phyloP scores from a whole-genome alignment of 2,329 filamentous ascomycete species.

The Pseudogymnoascus sp. region DNA sequence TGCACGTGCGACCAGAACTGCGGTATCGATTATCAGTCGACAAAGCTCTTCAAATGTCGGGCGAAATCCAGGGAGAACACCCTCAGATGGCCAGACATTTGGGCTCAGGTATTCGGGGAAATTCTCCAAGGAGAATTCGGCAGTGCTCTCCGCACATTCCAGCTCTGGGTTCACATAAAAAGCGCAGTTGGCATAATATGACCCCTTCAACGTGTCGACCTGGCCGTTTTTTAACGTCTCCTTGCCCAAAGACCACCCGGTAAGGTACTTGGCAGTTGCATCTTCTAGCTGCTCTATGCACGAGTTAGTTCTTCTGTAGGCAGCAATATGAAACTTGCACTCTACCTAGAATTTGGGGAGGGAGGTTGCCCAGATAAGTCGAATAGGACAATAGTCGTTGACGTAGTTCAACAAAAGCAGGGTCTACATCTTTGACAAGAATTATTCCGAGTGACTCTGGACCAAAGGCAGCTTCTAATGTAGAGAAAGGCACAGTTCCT shows the following conservation, averaged over 20 bases:
- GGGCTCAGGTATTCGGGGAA: slow-evolving; percentile 85
- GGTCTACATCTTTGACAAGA: slow-evolving; percentile 78
- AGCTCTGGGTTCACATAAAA: slow-evolving; percentile 62
- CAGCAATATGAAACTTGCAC: slow-evolving; percentile 18
- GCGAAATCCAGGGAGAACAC: slow-evolving; percentile 67
- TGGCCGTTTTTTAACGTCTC: slow-evolving; percentile 72
- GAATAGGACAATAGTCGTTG: slow-evolving; percentile 73
- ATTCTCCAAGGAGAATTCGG: slow-evolving; percentile 49
- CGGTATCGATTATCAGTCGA: slow-evolving; percentile 78
- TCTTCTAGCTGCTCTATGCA: slow-evolving; percentile 50
- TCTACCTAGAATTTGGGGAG: slow-evolving; percentile 61
- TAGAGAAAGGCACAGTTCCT: slow-evolving; percentile 62
- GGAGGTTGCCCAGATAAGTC: slow-evolving; percentile 79
- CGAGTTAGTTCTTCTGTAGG: slow-evolving; percentile 13
- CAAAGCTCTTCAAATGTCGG: slow-evolving; percentile 69
- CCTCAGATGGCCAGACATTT: slow-evolving; percentile 76
- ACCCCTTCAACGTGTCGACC: slow-evolving; percentile 74
- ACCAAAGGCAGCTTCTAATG: slow-evolving; percentile 75
- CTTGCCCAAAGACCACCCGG: slow-evolving; percentile 75
- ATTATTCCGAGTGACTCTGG: slow-evolving; percentile 87
- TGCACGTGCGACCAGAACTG: slow-evolving; percentile 78
- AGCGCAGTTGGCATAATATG: slow-evolving; percentile 77
- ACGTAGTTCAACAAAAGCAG: slow-evolving; percentile 64
- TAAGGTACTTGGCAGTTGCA: slow-evolving; percentile 54
- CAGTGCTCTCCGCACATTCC: slow-evolving; percentile 54